A percentile compares a stretch with the other conserved stretches of the same genome.
These are phyloP conservation scores for Kuraishia borneana DNA, from an alignment of 805 yeast species.

Conservation along the genomic window DNA sequence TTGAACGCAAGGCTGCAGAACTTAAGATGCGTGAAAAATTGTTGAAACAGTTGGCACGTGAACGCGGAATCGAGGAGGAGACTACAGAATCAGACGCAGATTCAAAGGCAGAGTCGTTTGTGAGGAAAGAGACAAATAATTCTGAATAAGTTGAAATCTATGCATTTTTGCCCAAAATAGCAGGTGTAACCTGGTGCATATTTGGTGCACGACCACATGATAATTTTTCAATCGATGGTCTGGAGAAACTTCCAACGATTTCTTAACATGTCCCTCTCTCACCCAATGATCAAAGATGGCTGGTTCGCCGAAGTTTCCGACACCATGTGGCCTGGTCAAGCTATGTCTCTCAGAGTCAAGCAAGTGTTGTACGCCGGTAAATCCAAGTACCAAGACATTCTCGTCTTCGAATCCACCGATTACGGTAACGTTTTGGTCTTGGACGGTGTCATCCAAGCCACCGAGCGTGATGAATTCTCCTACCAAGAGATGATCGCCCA, in stretches of 20 bases:
- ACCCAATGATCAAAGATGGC: constrained; percentile 24
- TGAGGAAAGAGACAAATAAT: background rate
- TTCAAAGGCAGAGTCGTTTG: constrained; percentile 1
- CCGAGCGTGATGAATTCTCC: constrained; percentile 88
- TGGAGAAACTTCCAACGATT: no score
- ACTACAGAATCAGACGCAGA: background rate
- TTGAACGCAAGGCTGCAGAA: constrained; percentile 66
- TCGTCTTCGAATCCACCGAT: constrained; percentile 62
- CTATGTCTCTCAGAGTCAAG: constrained; percentile 55
- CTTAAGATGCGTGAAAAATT: constrained; percentile 55
- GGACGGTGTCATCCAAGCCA: constrained; percentile 85
- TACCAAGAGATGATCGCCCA: constrained; percentile 90
- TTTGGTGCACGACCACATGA: no score
- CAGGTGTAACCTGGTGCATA: no score
- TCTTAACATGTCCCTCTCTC: constrained; percentile 5
- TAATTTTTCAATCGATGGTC: no score
- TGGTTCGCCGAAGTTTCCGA: constrained; percentile 79
- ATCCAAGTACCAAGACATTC: constrained; percentile 71
- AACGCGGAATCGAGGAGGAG: background rate
- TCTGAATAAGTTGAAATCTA: background rate
- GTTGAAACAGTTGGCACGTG: constrained; percentile 22
- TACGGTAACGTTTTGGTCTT: constrained; percentile 85
- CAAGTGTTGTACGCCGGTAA: constrained; percentile 53
- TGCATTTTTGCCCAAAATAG: background rate
- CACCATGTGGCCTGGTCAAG: constrained; percentile 79